Base-by-base conservation (phyloP, 75 land plant genomes). In the Pinus taeda region DNA sequence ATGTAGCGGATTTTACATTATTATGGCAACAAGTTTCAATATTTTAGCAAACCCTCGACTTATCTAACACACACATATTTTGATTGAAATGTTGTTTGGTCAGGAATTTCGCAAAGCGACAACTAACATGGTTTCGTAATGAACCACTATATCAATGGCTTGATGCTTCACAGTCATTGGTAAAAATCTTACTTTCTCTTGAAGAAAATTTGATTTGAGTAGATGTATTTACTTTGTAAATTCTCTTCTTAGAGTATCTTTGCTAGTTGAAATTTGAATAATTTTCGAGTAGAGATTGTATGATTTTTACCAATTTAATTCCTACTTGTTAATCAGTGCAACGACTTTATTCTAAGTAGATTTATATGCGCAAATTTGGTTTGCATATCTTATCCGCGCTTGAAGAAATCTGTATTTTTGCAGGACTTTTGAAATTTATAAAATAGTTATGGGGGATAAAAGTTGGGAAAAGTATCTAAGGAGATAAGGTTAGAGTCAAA, bases 101-200 rank as follows among this genome's bases (percentile, higher is more conserved):
- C 88, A 94, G 97, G 76, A 94, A 95, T 78, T 95, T 86, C 80
- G 99, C 98, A 26, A 94, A 92, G 80, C 85, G 95, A 81, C 99
- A 96, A 74, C 74, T 92, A 75, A 92, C 95, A 74, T 96, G 99
- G 99, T 94, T 92, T 60, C 92, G 99, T 3, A 88, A 93, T 79
- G 99, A 94, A 74, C 87, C 59, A 18, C 84, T 90, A 13, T 96
- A 93, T 82, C 93, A 94, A 53, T 96, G 99, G 99, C 82, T 96
- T 71, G 89, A 96, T 81, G 98, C 92, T 74, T 90, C 98, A 6
- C 87, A 78, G 74, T 89, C 94, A 37, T 60, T 89, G 86, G 97
- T 94, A 74, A 62, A 75, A 56, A 30, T 20, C 60, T 65, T 67
- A 65, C 66, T 3, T 24, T 49, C 21, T 56, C 74, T 22, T 73